Evolutionary conservation across 2,329 filamentous ascomycete species (phyloP).

Genomic region (Paecilomyces dactylethromorphus): DNA sequence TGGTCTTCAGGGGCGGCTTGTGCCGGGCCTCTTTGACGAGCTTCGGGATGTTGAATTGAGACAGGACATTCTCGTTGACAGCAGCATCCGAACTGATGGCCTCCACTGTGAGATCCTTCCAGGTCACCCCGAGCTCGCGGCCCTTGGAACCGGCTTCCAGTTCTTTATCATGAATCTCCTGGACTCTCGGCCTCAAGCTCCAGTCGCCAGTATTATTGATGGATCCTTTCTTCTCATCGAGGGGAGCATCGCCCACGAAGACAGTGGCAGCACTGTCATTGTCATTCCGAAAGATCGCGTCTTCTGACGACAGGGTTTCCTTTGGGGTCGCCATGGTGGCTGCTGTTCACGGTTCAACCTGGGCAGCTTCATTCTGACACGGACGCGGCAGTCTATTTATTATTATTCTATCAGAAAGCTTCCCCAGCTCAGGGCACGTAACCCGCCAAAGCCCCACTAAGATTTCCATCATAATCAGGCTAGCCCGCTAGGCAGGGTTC

Average conservation of each 20-base stretch:
- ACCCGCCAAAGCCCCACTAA: neutral
- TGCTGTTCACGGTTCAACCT: neutral
- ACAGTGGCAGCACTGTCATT: conserved; percentile 2
- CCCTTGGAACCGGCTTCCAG: conserved; percentile 41
- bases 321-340: neutral
- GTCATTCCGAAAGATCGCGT: neutral
- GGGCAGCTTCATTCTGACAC: neutral
- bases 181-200: conserved; percentile 45
- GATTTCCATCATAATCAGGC: neutral
- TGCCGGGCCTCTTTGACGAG: conserved; percentile 47
- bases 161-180: conserved; percentile 38
- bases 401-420: neutral
- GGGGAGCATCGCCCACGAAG: neutral
- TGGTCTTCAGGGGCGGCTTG: conserved; percentile 56
- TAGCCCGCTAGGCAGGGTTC: neutral
- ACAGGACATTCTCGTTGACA: conserved; percentile 59
- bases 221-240: neutral
- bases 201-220: conserved; percentile 39
- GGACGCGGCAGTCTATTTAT: neutral
- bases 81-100: conserved; percentile 56
- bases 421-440: neutral
- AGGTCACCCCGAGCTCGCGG: conserved; percentile 56
- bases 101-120: conserved; percentile 58
- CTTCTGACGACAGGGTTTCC: neutral
- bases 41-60: conserved; percentile 52